Percentiles rank a stretch among this genome's conserved stretches.
These are phyloP conservation scores for Nothomitra cinnamomea DNA, from an alignment of 2,329 filamentous ascomycete species.

Conservation along the genomic window DNA sequence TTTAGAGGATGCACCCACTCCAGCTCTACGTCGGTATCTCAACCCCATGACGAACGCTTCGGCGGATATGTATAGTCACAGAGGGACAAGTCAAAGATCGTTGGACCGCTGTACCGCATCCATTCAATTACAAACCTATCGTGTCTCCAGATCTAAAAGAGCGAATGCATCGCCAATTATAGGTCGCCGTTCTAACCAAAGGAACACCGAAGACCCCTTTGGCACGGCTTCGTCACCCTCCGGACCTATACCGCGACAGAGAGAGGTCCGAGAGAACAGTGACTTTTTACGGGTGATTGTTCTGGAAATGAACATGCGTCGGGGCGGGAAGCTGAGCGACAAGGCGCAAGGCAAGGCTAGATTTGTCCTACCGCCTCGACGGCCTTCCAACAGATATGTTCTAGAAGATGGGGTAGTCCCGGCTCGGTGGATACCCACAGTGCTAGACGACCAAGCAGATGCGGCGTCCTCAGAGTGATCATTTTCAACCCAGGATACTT, in stretches of 20 bases:
- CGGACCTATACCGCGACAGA: constrained; percentile 32
- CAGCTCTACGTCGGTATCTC: constrained; percentile 41
- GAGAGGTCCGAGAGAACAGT: constrained; percentile 46
- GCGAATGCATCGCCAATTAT: constrained; percentile 22
- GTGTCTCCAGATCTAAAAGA: constrained; percentile 15
- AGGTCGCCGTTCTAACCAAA: constrained; percentile 17
- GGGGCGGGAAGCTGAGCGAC: constrained; percentile 41
- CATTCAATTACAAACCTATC: constrained; percentile 47
- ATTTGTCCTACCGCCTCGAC: constrained; percentile 42
- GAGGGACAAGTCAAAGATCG: constrained; percentile 15
- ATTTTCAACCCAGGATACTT: too few relatives aligned
- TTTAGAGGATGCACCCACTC: constrained; percentile 32
- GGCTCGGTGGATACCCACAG: neutral
- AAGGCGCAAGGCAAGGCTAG: constrained; percentile 36
- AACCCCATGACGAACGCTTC: constrained; percentile 34
- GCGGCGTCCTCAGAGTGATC: neutral
- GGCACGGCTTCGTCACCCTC: constrained; percentile 14
- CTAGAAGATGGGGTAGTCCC: constrained; percentile 1
- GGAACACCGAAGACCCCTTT: constrained; percentile 4
- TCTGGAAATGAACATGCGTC: constrained; percentile 51
- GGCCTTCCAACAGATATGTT: constrained; percentile 3
- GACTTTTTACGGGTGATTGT: constrained; percentile 48
- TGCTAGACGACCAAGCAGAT: neutral
- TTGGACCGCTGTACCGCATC: constrained; percentile 27
- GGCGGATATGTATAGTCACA: constrained; percentile 15